phyloP scores from a whole-genome alignment of 805 yeast species.

The Spathaspora arborariae region DNA sequence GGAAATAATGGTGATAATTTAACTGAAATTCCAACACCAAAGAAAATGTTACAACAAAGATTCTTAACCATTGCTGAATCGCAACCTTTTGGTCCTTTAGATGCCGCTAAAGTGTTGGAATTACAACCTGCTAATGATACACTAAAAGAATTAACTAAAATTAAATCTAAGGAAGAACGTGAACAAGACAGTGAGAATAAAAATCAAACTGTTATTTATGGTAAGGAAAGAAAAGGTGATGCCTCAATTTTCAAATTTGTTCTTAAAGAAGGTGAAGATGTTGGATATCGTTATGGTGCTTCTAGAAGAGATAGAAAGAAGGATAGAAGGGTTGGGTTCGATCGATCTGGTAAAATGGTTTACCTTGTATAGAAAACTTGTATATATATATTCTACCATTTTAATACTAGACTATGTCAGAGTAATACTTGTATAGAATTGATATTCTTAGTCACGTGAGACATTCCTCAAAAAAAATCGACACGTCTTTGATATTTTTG shows the following conservation, averaged over 20 bases:
- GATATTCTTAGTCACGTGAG: neutral
- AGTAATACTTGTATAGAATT: too few relatives aligned
- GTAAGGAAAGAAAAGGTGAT: slow-evolving; percentile 65
- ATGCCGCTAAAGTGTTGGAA: slow-evolving; percentile 81
- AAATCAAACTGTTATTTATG: slow-evolving; percentile 39
- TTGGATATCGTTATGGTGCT: slow-evolving; percentile 91
- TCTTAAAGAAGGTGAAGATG: slow-evolving; percentile 73
- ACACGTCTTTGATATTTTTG: neutral
- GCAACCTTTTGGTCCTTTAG: slow-evolving; percentile 93
- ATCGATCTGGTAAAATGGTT: slow-evolving; percentile 60
- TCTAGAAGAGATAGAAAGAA: slow-evolving; percentile 84
- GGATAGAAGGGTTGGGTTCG: slow-evolving; percentile 71
- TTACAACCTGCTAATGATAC: slow-evolving; percentile 86
- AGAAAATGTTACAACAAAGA: slow-evolving; percentile 73
- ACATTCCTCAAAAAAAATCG: neutral
- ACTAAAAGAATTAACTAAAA: slow-evolving; percentile 60
- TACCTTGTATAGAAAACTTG: slow-evolving; percentile 14
- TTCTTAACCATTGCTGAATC: slow-evolving; percentile 89
- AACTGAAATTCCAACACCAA: slow-evolving; percentile 92
- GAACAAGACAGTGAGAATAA: slow-evolving; percentile 16
- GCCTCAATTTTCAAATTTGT: slow-evolving; percentile 70
- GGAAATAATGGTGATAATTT: slow-evolving; percentile 58
- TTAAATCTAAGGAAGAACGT: slow-evolving; percentile 16
- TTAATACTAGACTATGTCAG: too few relatives aligned
- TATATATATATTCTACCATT: slow-evolving; percentile 1